Percentiles rank a stretch among this genome's conserved stretches.
Conservation (phyloP, 805 yeast species). For the Metschnikowia similis region DNA sequence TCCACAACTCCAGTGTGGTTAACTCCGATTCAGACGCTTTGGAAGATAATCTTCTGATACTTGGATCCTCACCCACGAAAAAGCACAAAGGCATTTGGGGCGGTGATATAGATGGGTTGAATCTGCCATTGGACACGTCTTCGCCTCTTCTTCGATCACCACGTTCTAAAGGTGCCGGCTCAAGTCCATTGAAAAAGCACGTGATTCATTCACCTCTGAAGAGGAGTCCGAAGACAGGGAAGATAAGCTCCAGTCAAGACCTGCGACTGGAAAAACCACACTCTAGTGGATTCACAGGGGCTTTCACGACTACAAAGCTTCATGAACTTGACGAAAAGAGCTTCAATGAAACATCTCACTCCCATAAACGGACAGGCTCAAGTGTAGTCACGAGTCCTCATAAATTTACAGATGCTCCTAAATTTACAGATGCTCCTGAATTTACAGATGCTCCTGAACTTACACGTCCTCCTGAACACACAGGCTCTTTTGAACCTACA, state of each 20-base stretch:
- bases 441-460: background rate
- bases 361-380: background rate
- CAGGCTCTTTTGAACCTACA: too few species aligned
- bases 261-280: background rate
- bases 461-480: background rate
- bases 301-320: too few species aligned
- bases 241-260: background rate
- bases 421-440: background rate
- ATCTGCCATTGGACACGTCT: background rate
- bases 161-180: background rate
- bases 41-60: slow-evolving; percentile 23
- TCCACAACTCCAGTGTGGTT: slow-evolving; percentile 12
- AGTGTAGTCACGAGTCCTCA: background rate
- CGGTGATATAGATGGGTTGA: background rate
- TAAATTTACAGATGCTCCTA: background rate
- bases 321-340: too few species aligned
- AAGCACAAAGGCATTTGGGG: slow-evolving; percentile 5
- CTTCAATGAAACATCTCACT: too few species aligned
- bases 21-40: slow-evolving; percentile 7
- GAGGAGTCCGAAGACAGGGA: background rate
- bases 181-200: slow-evolving; percentile 2
- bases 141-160: background rate
- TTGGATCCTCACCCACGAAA: slow-evolving; percentile 30
- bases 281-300: background rate
- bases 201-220: background rate